These are phyloP conservation scores for Erodium trifolium DNA, from an alignment of 441 rosid species.

Conservation along the genomic window DNA sequence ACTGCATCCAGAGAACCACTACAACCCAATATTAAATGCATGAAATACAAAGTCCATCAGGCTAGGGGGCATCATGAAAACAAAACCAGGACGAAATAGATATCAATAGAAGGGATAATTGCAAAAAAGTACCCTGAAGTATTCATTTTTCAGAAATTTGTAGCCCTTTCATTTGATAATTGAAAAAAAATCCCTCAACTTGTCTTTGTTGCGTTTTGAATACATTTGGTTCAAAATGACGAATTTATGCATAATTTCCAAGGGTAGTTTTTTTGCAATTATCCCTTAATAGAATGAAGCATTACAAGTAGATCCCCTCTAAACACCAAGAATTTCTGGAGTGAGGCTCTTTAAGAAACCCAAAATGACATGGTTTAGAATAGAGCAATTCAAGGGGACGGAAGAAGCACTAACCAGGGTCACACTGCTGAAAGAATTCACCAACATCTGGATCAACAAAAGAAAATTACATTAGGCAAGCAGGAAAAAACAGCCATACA, in stretches of 20 bases:
- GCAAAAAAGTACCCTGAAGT: no score
- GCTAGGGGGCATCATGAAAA: not conserved
- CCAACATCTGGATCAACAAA: constrained; percentile 45
- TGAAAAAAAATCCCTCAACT: no score
- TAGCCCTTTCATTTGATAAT: no score
- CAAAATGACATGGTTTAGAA: not conserved
- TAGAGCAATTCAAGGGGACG: not conserved
- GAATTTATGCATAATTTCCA: no score
- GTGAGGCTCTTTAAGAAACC: not conserved
- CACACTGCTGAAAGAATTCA: constrained; percentile 64
- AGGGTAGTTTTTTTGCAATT: no score
- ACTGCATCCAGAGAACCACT: not conserved
- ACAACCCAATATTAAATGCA: not conserved
- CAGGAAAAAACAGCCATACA: not conserved
- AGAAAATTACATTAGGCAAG: constrained; percentile 8
- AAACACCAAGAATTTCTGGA: no score
- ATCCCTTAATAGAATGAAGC: not conserved
- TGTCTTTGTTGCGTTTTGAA: no score
- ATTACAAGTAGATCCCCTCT: not conserved
- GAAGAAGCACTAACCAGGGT: constrained; percentile 44
- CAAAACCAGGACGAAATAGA: not conserved
- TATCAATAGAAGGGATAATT: no score
- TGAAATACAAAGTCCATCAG: not conserved
- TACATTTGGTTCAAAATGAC: no score
- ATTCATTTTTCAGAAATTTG: no score